Base-by-base conservation (phyloP, 306 rosid species). In the Pterocarpus santalinus region DNA sequence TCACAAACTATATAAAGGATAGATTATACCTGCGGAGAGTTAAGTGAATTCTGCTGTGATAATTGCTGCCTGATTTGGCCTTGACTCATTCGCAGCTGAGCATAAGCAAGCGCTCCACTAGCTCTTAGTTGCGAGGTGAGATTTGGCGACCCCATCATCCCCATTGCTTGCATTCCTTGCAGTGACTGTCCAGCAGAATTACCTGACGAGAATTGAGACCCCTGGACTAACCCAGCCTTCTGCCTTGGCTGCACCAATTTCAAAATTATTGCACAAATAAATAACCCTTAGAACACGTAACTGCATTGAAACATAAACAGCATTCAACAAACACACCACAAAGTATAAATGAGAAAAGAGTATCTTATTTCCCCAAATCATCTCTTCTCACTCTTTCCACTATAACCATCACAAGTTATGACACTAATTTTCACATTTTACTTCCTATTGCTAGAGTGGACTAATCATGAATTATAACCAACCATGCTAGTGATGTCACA, bases 91-190 rank as follows among this genome's bases (percentile, higher is more conserved):
- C 94, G 86, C 68, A 87, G 97, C 84, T 95, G 99, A 66, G 92
- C 87, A 89, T 80, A 90, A 62, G 90, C 82, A 58, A 91, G 77
- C 81, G 86, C 80, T 80, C 94, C 94, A 73, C 58, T 90, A 56
- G 90, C 85, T 86, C 97, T 92, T 53, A 92, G 69, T 79, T 93
- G 99, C 0, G 95, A 74, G 83, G 28, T 80, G 85, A 90, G 80
- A 90, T 90, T 94, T 17, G 89, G 74, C 1, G 85, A 57, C 28
- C 93, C 94, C 87, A 96, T 88, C 92, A 93, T 87, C 76, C 97
- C 98, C 86, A 91, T 89, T 28, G 94, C 87, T 82, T 95, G 98
- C 86, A 91, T 88, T 82, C 93, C 97, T 89, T 93, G 99, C 75
- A 92, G 84, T 83, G 98, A 43, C 75, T 91, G 97, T 72, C 90